Conservation (phyloP, 345 rosid genomes). For the Euphorbia tirucalli region DNA sequence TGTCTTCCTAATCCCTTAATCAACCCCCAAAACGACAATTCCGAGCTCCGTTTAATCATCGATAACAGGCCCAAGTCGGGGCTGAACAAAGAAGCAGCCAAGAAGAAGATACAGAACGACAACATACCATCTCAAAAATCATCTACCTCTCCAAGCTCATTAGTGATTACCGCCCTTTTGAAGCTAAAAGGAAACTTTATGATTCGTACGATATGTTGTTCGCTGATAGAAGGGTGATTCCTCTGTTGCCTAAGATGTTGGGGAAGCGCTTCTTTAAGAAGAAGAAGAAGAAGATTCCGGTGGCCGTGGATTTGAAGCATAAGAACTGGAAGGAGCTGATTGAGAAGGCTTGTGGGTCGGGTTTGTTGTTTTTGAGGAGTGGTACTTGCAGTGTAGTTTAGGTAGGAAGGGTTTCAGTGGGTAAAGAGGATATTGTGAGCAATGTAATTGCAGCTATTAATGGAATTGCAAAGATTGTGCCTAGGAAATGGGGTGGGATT, state of each 20-base stretch:
- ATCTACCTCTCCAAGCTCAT: slow-evolving; percentile 60
- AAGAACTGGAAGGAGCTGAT: slow-evolving; percentile 82
- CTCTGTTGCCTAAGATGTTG: slow-evolving; percentile 66
- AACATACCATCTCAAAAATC: slow-evolving; percentile 60
- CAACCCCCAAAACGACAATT: slow-evolving; percentile 31
- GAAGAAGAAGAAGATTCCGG: slow-evolving; percentile 68
- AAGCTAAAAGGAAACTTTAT: slow-evolving; percentile 49
- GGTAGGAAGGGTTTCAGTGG: slow-evolving; percentile 61
- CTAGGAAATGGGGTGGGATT: slow-evolving; percentile 61
- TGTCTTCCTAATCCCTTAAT: slow-evolving; percentile 50
- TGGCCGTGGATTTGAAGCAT: slow-evolving; percentile 61
- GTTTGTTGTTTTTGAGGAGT: slow-evolving; percentile 53
- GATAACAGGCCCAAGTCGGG: slow-evolving; percentile 69
- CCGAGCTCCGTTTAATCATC: slow-evolving; percentile 67
- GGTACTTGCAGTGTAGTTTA: slow-evolving; percentile 74
- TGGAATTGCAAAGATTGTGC: slow-evolving; percentile 59
- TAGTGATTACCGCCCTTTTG: slow-evolving; percentile 46
- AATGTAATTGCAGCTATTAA: slow-evolving; percentile 59
- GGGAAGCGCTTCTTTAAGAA: slow-evolving; percentile 70
- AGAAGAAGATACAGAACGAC: slow-evolving; percentile 65
- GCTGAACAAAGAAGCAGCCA: slow-evolving; percentile 52
- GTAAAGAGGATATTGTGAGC: slow-evolving; percentile 35
- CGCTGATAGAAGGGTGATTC: slow-evolving; percentile 48
- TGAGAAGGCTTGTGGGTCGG: slow-evolving; percentile 55
- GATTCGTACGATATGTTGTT: slow-evolving; percentile 51